Conservation (phyloP, 1,284 basidiomycete species). For the Abortiporus biennis region DNA sequence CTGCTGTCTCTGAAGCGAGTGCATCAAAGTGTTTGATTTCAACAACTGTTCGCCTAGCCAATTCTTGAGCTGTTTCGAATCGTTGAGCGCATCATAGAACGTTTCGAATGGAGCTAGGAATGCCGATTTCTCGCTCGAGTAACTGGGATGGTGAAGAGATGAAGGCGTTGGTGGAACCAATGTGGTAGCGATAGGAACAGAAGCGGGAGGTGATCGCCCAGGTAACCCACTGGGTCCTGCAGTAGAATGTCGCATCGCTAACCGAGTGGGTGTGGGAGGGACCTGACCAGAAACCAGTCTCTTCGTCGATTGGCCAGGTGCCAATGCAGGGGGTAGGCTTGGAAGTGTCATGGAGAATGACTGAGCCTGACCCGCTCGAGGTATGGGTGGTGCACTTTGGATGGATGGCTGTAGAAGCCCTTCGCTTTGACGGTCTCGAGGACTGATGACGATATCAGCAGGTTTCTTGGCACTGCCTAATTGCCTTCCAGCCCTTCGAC, state of each 20-base stretch:
- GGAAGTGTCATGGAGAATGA: slow-evolving; percentile 58
- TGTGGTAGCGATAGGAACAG: slow-evolving; percentile 54
- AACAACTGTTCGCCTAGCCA: slow-evolving; percentile 71
- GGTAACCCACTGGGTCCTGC: slow-evolving; percentile 19
- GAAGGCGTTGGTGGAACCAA: slow-evolving; percentile 64
- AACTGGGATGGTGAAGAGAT: slow-evolving; percentile 50
- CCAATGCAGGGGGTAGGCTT: slow-evolving; percentile 51
- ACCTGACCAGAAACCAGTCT: slow-evolving; percentile 46
- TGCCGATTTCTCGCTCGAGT: slow-evolving; percentile 57
- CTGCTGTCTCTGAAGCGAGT: slow-evolving; percentile 45
- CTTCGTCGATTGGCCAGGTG: slow-evolving; percentile 34
- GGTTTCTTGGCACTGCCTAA: slow-evolving; percentile 61
- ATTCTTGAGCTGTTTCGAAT: slow-evolving; percentile 64
- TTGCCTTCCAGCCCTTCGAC: slow-evolving; percentile 52
- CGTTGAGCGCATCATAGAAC: slow-evolving; percentile 74
- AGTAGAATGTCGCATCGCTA: slow-evolving; percentile 40
- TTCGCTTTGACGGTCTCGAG: slow-evolving; percentile 50
- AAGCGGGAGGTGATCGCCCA: slow-evolving; percentile 46
- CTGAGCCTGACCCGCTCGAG: slow-evolving; percentile 36
- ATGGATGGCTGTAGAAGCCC: slow-evolving; percentile 44
- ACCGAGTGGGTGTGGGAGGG: slow-evolving; percentile 66
- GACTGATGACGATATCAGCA: slow-evolving; percentile 71
- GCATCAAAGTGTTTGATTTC: slow-evolving; percentile 47
- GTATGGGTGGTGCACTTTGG: slow-evolving; percentile 68
- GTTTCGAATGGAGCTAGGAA: slow-evolving; percentile 73